Conservation (phyloP, 441 rosid genomes). For the Erodium trifolium region DNA sequence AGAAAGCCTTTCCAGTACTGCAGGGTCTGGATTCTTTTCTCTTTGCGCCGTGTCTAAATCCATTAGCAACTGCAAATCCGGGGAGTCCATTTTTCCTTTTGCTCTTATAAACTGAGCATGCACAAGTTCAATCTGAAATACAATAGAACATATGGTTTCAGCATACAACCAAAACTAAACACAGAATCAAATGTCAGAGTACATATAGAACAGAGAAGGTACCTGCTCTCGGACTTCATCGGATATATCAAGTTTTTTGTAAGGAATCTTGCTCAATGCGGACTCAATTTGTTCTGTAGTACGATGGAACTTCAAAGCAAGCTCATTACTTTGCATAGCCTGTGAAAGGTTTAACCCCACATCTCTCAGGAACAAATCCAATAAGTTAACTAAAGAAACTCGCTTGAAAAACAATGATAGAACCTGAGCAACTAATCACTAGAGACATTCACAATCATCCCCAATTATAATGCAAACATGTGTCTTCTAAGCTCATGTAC, state of each 20-base stretch:
- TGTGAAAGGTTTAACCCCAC: slow-evolving; percentile 20
- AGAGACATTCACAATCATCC: not conserved
- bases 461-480: too few relatives aligned
- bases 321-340: slow-evolving; percentile 49
- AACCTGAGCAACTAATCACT: not conserved
- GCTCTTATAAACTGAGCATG: slow-evolving; percentile 85
- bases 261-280: slow-evolving; percentile 57
- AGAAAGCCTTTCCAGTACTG: slow-evolving; percentile 53
- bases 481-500: not conserved
- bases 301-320: slow-evolving; percentile 37
- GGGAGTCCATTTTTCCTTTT: slow-evolving; percentile 44
- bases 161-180: not conserved
- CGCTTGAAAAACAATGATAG: not conserved
- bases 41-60: slow-evolving; percentile 53
- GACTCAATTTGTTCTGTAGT: slow-evolving; percentile 56
- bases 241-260: slow-evolving; percentile 45
- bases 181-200: too few relatives aligned
- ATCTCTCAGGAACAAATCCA: slow-evolving; percentile 2
- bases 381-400: not conserved
- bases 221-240: slow-evolving; percentile 95
- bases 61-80: slow-evolving; percentile 54
- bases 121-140: slow-evolving; percentile 63
- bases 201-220: slow-evolving; percentile 8
- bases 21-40: slow-evolving; percentile 53
- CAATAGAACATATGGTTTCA: not conserved